Evolutionary conservation across 192 early-diverging fungal genomes (phyloP).

Genomic region (Thoreauomyces humboldtii): DNA sequence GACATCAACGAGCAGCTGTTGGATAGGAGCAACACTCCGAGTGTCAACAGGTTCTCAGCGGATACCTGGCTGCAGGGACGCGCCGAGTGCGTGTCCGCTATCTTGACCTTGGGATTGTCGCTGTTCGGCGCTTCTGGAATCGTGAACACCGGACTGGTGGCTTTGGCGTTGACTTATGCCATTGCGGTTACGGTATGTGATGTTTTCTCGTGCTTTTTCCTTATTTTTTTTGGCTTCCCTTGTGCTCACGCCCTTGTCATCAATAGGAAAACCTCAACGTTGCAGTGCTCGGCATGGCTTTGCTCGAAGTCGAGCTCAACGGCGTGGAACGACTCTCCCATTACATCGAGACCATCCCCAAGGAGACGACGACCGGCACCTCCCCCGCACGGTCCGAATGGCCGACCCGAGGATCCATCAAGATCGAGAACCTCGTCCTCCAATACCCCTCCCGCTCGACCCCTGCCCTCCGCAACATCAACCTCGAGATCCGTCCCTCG

Average conservation of each 20-base stretch:
- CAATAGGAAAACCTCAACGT: not conserved
- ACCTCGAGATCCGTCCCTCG: constrained; percentile 45
- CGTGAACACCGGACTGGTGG: constrained; percentile 26
- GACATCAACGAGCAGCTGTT: not conserved
- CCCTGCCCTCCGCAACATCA: constrained; percentile 55
- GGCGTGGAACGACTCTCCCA: constrained; percentile 43
- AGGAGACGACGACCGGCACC: constrained; percentile 9
- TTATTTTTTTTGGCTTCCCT: too few relatives aligned
- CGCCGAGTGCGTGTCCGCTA: constrained; percentile 1
- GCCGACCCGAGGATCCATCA: constrained; percentile 41
- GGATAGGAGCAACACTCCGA: constrained; percentile 6
- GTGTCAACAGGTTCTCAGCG: constrained; percentile 7
- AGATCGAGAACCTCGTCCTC: constrained; percentile 33
- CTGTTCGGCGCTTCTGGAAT: constrained; percentile 43
- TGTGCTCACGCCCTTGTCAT: too few relatives aligned
- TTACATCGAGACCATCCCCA: constrained; percentile 32
- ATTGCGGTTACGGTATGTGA: constrained; percentile 49
- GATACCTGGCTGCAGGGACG: constrained; percentile 23
- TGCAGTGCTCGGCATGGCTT: constrained; percentile 7
- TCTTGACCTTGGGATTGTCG: constrained; percentile 6
- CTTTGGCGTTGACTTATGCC: constrained; percentile 33
- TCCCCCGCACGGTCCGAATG: constrained; percentile 30
- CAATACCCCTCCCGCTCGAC: constrained; percentile 31
- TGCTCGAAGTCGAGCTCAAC: constrained; percentile 36
- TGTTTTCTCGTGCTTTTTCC: too few relatives aligned